phyloP scores from a whole-genome alignment of 2,329 filamentous ascomycete genomes.

The Fusarium sp. region DNA sequence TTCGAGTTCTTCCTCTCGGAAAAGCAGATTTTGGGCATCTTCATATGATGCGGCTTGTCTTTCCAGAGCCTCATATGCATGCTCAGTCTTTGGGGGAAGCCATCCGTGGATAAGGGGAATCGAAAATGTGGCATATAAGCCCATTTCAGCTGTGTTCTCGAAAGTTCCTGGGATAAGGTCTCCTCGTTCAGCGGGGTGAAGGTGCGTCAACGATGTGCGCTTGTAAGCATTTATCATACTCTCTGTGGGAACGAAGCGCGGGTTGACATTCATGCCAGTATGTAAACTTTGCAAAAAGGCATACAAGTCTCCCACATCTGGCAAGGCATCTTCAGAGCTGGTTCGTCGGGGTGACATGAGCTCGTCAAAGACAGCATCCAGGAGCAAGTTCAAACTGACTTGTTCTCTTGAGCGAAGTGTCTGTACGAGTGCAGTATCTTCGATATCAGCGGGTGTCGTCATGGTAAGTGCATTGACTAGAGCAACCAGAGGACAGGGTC shows the following conservation, averaged over 20 bases:
- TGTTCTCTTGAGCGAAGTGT: constrained; percentile 85
- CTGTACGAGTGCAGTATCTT: constrained; percentile 79
- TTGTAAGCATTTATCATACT: constrained; percentile 63
- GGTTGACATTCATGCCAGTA: constrained; percentile 98
- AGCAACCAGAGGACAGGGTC: constrained; percentile 91
- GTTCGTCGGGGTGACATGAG: constrained; percentile 82
- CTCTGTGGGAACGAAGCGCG: constrained; percentile 78
- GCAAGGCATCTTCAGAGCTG: constrained; percentile 73
- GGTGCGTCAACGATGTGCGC: constrained; percentile 65
- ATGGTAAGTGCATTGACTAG: constrained; percentile 92
- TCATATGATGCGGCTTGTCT: constrained; percentile 88
- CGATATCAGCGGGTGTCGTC: constrained; percentile 75
- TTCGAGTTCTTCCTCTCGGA: constrained; percentile 89
- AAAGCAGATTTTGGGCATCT: constrained; percentile 89
- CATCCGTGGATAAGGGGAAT: constrained; percentile 94
- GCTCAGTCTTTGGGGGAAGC: constrained; percentile 78
- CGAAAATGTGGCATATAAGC: constrained; percentile 89
- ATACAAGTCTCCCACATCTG: constrained; percentile 90
- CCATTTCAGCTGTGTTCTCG: constrained; percentile 88
- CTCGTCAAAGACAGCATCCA: constrained; percentile 94
- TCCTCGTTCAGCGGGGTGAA: constrained; percentile 64
- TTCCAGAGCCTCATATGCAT: constrained; percentile 76
- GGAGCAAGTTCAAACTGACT: constrained; percentile 84
- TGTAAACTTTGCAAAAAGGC: constrained; percentile 88
- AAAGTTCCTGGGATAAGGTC: constrained; percentile 77